Conservation (phyloP, 768 basidiomycete species). For the Chalciporus sphaerocephalus region DNA sequence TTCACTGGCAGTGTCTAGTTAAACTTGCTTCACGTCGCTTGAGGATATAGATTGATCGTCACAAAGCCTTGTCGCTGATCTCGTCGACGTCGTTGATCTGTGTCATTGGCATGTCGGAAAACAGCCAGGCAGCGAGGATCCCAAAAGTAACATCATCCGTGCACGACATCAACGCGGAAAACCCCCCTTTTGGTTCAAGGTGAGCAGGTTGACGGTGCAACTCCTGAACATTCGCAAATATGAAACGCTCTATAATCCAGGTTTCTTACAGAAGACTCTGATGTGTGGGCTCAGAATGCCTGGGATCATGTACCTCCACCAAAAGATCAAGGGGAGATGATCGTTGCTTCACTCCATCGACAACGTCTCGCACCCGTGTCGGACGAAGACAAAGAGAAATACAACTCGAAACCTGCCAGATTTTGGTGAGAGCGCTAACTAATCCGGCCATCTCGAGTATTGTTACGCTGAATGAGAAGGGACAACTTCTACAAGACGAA, state of each 20-base stretch:
- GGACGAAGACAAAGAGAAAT: slow-evolving; percentile 62
- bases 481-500: slow-evolving; percentile 91
- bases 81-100: neutral
- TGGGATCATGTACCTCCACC: slow-evolving; percentile 91
- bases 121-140: slow-evolving; percentile 12
- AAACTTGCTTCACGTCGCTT: too few relatives aligned
- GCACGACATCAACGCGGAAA: slow-evolving; percentile 48
- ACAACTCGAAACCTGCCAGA: slow-evolving; percentile 68
- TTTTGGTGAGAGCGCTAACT: slow-evolving; percentile 52
- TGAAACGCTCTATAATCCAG: slow-evolving; percentile 33
- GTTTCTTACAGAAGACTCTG: slow-evolving; percentile 62
- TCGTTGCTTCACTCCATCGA: slow-evolving; percentile 61
- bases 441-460: slow-evolving; percentile 27
- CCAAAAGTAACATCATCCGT: slow-evolving; percentile 57
- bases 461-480: slow-evolving; percentile 47
- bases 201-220: too few relatives aligned
- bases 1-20: too few relatives aligned
- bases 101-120: neutral
- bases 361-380: slow-evolving; percentile 75
- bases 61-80: too few relatives aligned
- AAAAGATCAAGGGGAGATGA: slow-evolving; percentile 71
- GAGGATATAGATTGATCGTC: too few relatives aligned
- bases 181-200: slow-evolving; percentile 73
- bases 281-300: slow-evolving; percentile 84
- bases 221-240: neutral